Conservation (phyloP, 2,329 filamentous ascomycete genomes). For the Curvularia verruculosa region DNA sequence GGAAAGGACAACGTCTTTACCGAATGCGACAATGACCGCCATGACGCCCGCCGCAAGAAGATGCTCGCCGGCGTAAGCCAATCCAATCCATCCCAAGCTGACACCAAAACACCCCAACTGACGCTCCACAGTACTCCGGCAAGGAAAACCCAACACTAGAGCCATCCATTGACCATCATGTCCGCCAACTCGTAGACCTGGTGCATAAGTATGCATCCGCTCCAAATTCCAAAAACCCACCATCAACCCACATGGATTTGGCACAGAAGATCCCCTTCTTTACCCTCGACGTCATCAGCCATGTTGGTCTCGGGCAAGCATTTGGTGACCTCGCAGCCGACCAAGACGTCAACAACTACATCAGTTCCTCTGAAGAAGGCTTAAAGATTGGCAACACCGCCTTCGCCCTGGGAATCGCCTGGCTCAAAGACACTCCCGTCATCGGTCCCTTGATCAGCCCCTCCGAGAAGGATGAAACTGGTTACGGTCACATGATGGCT, state of each 20-base stretch:
- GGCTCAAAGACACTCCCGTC: constrained; percentile 33
- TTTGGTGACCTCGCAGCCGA: constrained; percentile 61
- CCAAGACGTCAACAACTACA: constrained; percentile 55
- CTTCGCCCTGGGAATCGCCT: constrained; percentile 36
- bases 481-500: constrained; percentile 44
- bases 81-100: not conserved
- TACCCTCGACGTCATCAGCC: constrained; percentile 63
- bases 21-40: constrained; percentile 57
- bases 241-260: constrained; percentile 54
- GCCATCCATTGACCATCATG: constrained; percentile 55
- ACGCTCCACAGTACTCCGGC: constrained; percentile 56
- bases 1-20: constrained; percentile 62
- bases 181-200: constrained; percentile 56
- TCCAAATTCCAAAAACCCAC: constrained; percentile 16
- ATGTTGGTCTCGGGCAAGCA: constrained; percentile 58
- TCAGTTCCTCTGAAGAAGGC: constrained; percentile 52
- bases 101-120: not conserved
- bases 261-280: constrained; percentile 58
- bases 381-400: constrained; percentile 37
- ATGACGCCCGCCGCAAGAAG: constrained; percentile 53
- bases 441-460: constrained; percentile 39
- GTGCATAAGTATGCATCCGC: constrained; percentile 55
- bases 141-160: constrained; percentile 61
- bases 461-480: constrained; percentile 45
- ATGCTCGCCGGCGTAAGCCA: constrained; percentile 56